Conservation (phyloP, 768 basidiomycete species). For the Rhodosporidiobolus odoratus region DNA sequence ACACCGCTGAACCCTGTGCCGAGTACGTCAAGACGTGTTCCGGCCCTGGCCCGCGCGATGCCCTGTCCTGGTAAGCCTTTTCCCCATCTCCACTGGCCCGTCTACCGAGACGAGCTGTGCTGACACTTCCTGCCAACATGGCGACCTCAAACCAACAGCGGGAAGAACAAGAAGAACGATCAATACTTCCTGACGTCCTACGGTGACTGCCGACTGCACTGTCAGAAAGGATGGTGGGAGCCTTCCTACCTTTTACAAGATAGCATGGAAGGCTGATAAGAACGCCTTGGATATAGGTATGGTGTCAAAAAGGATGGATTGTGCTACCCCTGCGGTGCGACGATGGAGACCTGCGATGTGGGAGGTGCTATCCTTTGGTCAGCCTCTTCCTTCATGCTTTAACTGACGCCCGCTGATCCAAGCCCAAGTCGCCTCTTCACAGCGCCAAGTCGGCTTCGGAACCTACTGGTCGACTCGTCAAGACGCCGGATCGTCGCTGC, state of each 20-base stretch:
- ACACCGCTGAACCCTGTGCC: background rate
- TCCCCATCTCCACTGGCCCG: background rate
- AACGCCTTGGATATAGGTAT: too few species aligned
- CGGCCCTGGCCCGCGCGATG: background rate
- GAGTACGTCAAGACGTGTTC: background rate
- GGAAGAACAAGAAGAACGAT: constrained; percentile 1
- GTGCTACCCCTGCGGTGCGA: background rate
- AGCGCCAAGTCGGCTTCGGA: too few species aligned
- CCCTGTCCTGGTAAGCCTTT: background rate
- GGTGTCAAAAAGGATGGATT: background rate
- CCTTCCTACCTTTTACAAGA: background rate
- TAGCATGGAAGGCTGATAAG: background rate
- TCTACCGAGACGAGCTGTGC: too few species aligned
- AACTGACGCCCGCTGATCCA: too few species aligned
- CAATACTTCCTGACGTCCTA: background rate
- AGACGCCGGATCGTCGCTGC: too few species aligned
- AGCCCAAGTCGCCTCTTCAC: too few species aligned
- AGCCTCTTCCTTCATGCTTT: too few species aligned
- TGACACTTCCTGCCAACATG: too few species aligned
- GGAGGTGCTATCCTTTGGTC: too few species aligned
- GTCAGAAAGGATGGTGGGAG: background rate
- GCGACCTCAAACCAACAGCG: background rate
- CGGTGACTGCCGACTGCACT: background rate
- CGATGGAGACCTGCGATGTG: too few species aligned
- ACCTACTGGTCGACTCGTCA: too few species aligned